Evolutionary conservation across 495 filamentous ascomycete genomes (phyloP), one percentile per base, ranked within the genome.

Genomic region (Bathelium albidoporum): DNA sequence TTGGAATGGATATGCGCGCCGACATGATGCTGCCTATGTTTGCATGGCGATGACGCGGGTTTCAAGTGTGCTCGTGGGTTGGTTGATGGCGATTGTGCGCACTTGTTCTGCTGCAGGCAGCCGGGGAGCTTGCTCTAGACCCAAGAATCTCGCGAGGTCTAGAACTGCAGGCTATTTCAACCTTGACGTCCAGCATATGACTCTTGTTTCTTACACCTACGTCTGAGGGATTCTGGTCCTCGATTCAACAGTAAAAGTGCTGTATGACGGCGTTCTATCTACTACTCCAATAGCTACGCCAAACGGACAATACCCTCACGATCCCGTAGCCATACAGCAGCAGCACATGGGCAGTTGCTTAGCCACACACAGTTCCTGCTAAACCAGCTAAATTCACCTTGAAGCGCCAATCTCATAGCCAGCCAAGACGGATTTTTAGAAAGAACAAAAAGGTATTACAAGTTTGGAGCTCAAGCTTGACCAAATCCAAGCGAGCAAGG

Each of bases 101-200:
- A 24, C 5, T 12, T 3, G 18, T 18, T 55, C 49, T 22, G 26
- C 58, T 34, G 14, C 31, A 36, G 4, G n/a, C 55, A 29, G 26
- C n/a, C 9, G 49, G 49, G 49, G 49, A 55, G 49, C 20, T 49
- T 49, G 44, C 5, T 16, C 49, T 24, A 26, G 10, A 20, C 24
- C 49, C 49, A 55, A 55, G 34, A 39, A 28, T 55, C 49, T 55
- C 20, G 22, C 12, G 29, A 55, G 49, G 49, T 29, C 49, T 55
- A 55, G 49, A 55, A 55, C 49, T 55, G 5, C 26, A 55, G 49
- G 49, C 20, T 55, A 55, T 55, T 55, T 55, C 49, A 55, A 55
- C 49, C 49, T 29, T 24, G 20, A 26, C 24, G 26, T 29, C 29
- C 49, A 26, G 9, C 9, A 9, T 49, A 28, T 20, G 12, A 55